Evolutionary conservation across 179 eudicot species (phyloP).

Genomic region (Carnegiea gigantea): DNA sequence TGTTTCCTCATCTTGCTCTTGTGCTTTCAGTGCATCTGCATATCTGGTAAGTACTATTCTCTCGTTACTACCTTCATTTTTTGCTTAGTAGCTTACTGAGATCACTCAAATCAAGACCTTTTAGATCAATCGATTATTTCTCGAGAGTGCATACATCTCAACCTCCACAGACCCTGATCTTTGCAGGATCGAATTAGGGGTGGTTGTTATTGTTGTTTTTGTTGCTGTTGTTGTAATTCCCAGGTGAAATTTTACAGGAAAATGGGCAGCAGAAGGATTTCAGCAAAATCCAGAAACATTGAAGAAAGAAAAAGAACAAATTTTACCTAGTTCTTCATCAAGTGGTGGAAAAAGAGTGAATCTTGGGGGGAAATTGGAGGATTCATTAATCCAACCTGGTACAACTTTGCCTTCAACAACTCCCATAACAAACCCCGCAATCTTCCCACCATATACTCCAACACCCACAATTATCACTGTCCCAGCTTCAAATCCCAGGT

Average conservation of each 20-base stretch:
- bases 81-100: not conserved
- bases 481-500: constrained; percentile 45
- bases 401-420: constrained; percentile 35
- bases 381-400: constrained; percentile 38
- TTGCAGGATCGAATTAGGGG: not conserved
- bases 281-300: constrained; percentile 9
- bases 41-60: constrained; percentile 41
- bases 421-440: constrained; percentile 50
- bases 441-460: constrained; percentile 44
- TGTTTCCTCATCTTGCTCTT: constrained; percentile 37
- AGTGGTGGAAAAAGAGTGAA: constrained; percentile 34
- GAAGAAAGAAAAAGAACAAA: constrained; percentile 17
- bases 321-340: constrained; percentile 23
- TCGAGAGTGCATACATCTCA: not conserved
- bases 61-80: not conserved
- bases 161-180: not conserved
- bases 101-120: not conserved
- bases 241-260: constrained; percentile 21
- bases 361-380: constrained; percentile 33
- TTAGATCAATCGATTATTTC: constrained; percentile 8
- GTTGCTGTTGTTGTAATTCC: constrained; percentile 1
- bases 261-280: constrained; percentile 6
- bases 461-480: constrained; percentile 56
- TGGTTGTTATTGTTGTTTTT: not conserved
- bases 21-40: constrained; percentile 34